Evolutionary conservation across 2,329 filamentous ascomycete species (phyloP).

Genomic region (Diaporthe ilicicola): DNA sequence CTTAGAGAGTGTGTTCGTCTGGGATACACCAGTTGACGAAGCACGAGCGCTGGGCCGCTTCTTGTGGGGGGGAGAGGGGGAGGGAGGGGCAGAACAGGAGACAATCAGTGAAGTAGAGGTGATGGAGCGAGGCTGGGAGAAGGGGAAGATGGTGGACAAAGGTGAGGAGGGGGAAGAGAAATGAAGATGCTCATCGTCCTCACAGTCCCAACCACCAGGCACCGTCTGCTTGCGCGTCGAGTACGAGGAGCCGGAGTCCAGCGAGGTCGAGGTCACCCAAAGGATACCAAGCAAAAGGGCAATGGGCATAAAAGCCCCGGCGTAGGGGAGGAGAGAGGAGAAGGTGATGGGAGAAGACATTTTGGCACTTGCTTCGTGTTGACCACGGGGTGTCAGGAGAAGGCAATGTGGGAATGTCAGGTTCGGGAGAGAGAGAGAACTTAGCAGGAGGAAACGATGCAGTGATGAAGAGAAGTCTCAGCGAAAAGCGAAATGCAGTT

Average conservation of each 20-base stretch:
- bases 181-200: background rate
- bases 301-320: background rate
- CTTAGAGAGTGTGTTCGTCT: background rate
- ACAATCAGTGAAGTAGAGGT: background rate
- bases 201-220: slow-evolving; percentile 2
- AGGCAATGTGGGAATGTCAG: background rate
- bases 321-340: background rate
- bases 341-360: background rate
- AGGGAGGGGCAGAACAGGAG: background rate
- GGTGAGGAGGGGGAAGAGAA: background rate
- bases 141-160: background rate
- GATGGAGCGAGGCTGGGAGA: background rate
- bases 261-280: background rate
- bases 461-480: slow-evolving; percentile 21
- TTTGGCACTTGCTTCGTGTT: background rate
- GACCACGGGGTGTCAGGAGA: no score
- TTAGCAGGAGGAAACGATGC: slow-evolving; percentile 12
- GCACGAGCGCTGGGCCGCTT: background rate
- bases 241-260: background rate
- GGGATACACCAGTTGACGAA: slow-evolving; percentile 17
- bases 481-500: slow-evolving; percentile 20
- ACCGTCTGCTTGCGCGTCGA: background rate
- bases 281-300: background rate
- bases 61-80: background rate
- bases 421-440: background rate